Evolutionary conservation across 2,329 filamentous ascomycete species (phyloP), one percentile per base, ranked within the genome.

Genomic region (Colletotrichum sidae): DNA sequence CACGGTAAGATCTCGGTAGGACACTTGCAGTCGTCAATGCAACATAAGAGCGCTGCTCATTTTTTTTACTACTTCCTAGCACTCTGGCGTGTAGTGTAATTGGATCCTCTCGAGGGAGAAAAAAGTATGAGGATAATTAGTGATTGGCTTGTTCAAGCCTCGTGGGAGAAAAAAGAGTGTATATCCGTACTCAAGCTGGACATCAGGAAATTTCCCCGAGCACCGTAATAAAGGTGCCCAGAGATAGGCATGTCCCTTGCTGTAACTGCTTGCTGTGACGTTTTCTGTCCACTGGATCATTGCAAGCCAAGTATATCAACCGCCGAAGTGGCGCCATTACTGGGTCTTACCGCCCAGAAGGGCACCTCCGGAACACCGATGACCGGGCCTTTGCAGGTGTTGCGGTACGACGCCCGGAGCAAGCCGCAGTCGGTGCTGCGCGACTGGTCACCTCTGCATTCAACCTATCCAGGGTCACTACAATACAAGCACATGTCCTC

Each of bases 271-370:
- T 17, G 34, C 56, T 13, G 38, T 49, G 53, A 44, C 33, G 35
- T 2, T 45, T 37, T 15, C 46, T 55, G 62, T 65, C 57, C 61
- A 57, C 57, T 65, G 33, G 55, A 34, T 46, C 33, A 41, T 51
- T 55, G 62, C 57, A 61, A 25, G 25, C 25, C 25, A 25, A 25
- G 39, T 46, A 39, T 8, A 61, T 25, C 51, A 61, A 53, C 51
- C 51, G 62, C 35, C 25, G 46, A 45, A 49, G 49, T 65, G 52
- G 52, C 58, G 51, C 35, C 57, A 56, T 37, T 42, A 50, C 45
- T 56, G 58, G 59, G 63, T 57, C 52, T 66, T 52, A 66, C 63
- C 63, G 59, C 61, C 56, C 51, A 49, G 46, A 38, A 37, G 25
- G 15, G n/a, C 42, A 47, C 33, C 33, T 45, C 44, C 7, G 46